Percentiles rank a stretch among this genome's conserved stretches.
Evolutionary conservation across 2,329 filamentous ascomycete genomes (phyloP).

Genomic region (Alternaria longipes): DNA sequence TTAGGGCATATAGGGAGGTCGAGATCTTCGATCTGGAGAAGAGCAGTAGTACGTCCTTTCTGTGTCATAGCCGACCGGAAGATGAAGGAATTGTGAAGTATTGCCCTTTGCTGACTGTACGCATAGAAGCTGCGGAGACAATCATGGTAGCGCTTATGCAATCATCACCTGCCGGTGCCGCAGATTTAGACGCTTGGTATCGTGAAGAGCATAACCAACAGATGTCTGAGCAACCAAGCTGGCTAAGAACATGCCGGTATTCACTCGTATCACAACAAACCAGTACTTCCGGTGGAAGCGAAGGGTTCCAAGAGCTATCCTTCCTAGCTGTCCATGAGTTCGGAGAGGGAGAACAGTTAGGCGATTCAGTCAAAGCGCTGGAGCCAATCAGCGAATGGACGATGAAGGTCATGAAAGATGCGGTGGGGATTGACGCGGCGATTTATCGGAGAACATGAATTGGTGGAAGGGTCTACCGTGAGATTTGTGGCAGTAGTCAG

Average conservation of each 20-base stretch:
- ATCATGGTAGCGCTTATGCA: conserved; percentile 44
- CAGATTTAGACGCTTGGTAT: conserved; percentile 44
- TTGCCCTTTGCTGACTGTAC: background rate
- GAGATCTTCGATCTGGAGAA: conserved; percentile 1
- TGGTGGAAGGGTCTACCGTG: background rate
- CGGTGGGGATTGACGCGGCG: conserved; percentile 40
- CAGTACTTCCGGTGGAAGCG: conserved; percentile 10
- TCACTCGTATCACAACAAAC: conserved; percentile 23
- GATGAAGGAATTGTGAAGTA: background rate
- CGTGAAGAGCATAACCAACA: conserved; percentile 46
- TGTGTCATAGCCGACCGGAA: background rate
- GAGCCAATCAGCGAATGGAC: conserved; percentile 46
- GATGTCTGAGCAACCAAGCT: conserved; percentile 43
- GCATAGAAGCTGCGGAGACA: background rate
- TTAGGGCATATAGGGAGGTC: background rate
- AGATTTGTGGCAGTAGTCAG: background rate
- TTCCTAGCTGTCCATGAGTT: conserved; percentile 46
- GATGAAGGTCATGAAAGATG: conserved; percentile 34
- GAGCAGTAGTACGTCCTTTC: background rate
- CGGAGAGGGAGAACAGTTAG: conserved; percentile 36
- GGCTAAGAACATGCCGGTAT: conserved; percentile 37
- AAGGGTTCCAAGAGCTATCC: conserved; percentile 22
- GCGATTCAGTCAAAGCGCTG: conserved; percentile 36
- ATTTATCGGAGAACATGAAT: conserved; percentile 32
- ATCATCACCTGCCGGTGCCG: conserved; percentile 29